Evolutionary conservation across 495 filamentous ascomycete genomes (phyloP), one percentile per base, ranked within the genome.

Genomic region (Lasiosphaeria hispida): DNA sequence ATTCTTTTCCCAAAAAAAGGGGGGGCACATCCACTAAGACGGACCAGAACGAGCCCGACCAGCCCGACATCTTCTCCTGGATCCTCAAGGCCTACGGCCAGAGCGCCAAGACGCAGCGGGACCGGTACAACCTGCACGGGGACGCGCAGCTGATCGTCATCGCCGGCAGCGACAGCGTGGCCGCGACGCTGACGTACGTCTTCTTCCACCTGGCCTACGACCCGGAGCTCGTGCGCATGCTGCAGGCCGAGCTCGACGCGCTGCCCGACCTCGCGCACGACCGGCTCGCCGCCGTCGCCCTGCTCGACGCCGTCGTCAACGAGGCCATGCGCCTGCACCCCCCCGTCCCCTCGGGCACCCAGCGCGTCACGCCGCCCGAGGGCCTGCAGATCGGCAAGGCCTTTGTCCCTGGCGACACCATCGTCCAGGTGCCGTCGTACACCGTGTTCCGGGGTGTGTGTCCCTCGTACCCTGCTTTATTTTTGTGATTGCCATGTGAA

Each of bases 161-260:
- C 23, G 80, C 79, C 1, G 81, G 80, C 0, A 75, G 71, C n/a
- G 81, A 83, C 57, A 83, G 77, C 10, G 77, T 78, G 0, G 76
- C 79, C 2, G 75, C 76, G 13, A 65, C 74, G 0, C 64, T 83
- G 0, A 72, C 74, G 30, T 71, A 77, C 9, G 67, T 82, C 15
- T 70, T 85, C 19, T 82, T 80, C 57, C 68, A 81, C 57, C 62
- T 84, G 10, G 70, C 80, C 1, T 75, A 74, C 41, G 68, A 78
- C 48, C 66, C 70, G 0, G 45, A 44, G 0, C 63, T 76, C 10
- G 73, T 74, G 51, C 44, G 54, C 14, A 69, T 64, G 38, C 69
- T 78, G 8, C 73, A 73, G 39, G 15, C 63, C 10, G 77, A 80
- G 53, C 69, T 82, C 30, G 72, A 78, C 33, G 55, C 54, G 5